These are phyloP conservation scores for Pisolithus orientalis DNA, from an alignment of 768 basidiomycete genomes.

Conservation along the genomic window DNA sequence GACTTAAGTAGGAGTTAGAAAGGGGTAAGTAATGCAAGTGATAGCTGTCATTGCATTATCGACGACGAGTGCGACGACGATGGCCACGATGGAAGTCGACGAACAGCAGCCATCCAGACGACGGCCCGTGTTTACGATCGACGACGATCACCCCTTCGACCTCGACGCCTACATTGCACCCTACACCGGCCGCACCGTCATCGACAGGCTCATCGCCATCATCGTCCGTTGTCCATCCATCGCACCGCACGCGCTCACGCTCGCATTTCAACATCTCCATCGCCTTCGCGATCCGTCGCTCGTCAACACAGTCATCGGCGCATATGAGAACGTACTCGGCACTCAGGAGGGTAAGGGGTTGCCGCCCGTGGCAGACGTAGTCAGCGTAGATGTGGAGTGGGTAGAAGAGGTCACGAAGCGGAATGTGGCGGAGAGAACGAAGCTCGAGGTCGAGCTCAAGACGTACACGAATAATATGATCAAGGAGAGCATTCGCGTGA, in stretches of 20 bases:
- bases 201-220: conserved; percentile 71
- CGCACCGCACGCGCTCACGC: conserved; percentile 64
- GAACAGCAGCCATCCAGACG: conserved; percentile 1
- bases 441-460: conserved; percentile 90
- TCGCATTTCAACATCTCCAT: conserved; percentile 58
- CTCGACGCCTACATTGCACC: conserved; percentile 72
- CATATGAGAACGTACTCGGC: conserved; percentile 45
- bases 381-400: conserved; percentile 63
- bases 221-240: conserved; percentile 58
- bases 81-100: too few species aligned
- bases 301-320: conserved; percentile 42
- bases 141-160: conserved; percentile 84
- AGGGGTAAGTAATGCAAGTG: too few species aligned
- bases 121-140: conserved; percentile 41
- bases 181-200: conserved; percentile 75
- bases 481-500: conserved; percentile 94
- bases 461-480: conserved; percentile 96
- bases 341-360: conserved; percentile 30
- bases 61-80: too few species aligned
- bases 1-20: too few species aligned
- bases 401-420: conserved; percentile 57
- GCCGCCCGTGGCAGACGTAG: conserved; percentile 42
- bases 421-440: conserved; percentile 68
- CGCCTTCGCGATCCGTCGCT: conserved; percentile 63
- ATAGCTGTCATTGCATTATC: too few species aligned